Base-by-base conservation (phyloP, 345 rosid species). In the Acer campestre region DNA sequence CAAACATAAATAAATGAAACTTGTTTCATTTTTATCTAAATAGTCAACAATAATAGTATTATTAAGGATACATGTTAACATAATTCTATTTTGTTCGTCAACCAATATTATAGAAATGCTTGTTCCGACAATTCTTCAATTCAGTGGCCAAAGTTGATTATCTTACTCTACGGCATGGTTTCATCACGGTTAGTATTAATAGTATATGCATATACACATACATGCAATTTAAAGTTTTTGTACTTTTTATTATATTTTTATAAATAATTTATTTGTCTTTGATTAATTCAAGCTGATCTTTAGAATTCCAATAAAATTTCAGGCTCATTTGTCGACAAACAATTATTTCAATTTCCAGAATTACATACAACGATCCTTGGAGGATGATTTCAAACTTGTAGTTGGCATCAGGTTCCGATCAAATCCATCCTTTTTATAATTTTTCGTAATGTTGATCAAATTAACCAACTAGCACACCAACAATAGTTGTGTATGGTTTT, bases 141-240 rank as follows among this genome's bases (percentile, higher is more conserved):
- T 91, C 97, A 0, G 93, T 93, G 23, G 95, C 90, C 0, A 93
- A 90, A 86, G 88, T 90, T 6, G 97, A 93, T 77, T 93, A 91
- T 66, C 87, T 91, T 53, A 93, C 97, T 5, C 76, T 93, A 11
- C 97, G 97, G 65, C 97, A 90, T 61, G 95, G 93, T 22, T 93
- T 93, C 86, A 79, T 93, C 38, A 46, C 85, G 66, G 95, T 93
- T 65, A 78, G 86, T 75, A 20, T 67, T 0, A 3, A 53, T 11
- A 16, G 8, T 3, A 53, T 4, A 53, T 16, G n/a, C 7, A 42
- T 42, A 42, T 42, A 42, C 6, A 35, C 38, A 35, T 35, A 4
- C 35, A 35, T 35, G 0, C 35, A 35, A 35, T 35, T 35, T 4
- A 35, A 35, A 35, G 35, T 35, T 35, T 35, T 35, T 35, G 6